Evolutionary conservation across 1,139 yeast genomes (phyloP).

Genomic region (Nakaseomyces sp.): DNA sequence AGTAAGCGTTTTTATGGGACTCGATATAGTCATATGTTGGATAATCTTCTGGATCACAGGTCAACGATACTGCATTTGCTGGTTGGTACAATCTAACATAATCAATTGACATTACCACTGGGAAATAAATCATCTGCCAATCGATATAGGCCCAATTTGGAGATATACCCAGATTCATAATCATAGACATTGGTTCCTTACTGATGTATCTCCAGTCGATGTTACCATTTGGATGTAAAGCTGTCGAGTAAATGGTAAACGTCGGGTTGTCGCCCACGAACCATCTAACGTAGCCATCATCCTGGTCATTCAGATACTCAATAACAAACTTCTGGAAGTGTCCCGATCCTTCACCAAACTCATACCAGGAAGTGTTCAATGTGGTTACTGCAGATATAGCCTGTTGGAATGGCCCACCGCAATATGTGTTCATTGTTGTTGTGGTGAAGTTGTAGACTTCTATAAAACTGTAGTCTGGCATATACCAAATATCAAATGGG

Average conservation of each 20-base stretch:
- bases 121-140: slow-evolving; percentile 64
- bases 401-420: slow-evolving; percentile 82
- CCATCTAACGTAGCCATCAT: slow-evolving; percentile 72
- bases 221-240: slow-evolving; percentile 77
- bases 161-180: slow-evolving; percentile 72
- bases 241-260: slow-evolving; percentile 49
- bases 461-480: slow-evolving; percentile 67
- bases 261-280: slow-evolving; percentile 65
- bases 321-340: slow-evolving; percentile 65
- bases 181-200: slow-evolving; percentile 78
- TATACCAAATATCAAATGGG: slow-evolving; percentile 80
- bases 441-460: slow-evolving; percentile 52
- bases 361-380: slow-evolving; percentile 69
- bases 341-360: slow-evolving; percentile 40
- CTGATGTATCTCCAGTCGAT: slow-evolving; percentile 65
- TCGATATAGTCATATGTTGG: slow-evolving; percentile 72
- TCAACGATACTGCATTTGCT: slow-evolving; percentile 38
- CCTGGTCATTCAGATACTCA: slow-evolving; percentile 62
- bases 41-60: slow-evolving; percentile 67
- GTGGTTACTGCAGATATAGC: slow-evolving; percentile 71
- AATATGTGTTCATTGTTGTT: slow-evolving; percentile 64
- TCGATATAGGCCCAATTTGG: slow-evolving; percentile 77
- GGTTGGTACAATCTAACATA: slow-evolving; percentile 79
- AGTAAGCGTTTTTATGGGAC: slow-evolving; percentile 53
- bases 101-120: slow-evolving; percentile 58